Percentiles rank a stretch among this genome's conserved stretches.
phyloP scores from a whole-genome alignment of 2,329 filamentous ascomycete species.

The Aspergillus alliaceus region DNA sequence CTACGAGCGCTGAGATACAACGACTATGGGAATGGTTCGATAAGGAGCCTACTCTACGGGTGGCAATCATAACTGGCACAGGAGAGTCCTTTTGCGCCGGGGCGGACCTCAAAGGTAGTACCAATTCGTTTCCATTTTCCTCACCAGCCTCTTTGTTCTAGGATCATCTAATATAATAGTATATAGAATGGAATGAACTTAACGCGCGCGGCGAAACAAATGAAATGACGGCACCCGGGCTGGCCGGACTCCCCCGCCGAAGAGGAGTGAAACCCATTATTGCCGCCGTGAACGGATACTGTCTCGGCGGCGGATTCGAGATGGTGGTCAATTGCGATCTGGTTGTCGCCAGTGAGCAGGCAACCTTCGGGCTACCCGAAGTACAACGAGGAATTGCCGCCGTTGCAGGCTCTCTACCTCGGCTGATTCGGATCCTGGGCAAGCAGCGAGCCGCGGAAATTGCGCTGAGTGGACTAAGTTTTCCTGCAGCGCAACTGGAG shows the following conservation, averaged over 20 bases:
- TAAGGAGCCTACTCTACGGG: constrained; percentile 59
- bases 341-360: constrained; percentile 50
- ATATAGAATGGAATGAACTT: constrained; percentile 55
- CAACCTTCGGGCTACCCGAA: constrained; percentile 70
- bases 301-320: constrained; percentile 75
- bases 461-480: constrained; percentile 62
- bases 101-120: constrained; percentile 63
- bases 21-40: constrained; percentile 62
- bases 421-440: constrained; percentile 66
- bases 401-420: constrained; percentile 68
- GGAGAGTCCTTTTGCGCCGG: constrained; percentile 69
- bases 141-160: not conserved
- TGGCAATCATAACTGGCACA: constrained; percentile 63
- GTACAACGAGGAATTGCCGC: constrained; percentile 70
- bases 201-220: constrained; percentile 37
- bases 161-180: not conserved
- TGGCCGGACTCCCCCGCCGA: constrained; percentile 66
- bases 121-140: not conserved
- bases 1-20: constrained; percentile 45
- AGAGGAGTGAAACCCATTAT: constrained; percentile 72
- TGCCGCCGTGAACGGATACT: constrained; percentile 73
- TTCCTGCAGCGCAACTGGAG: constrained; percentile 60
- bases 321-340: constrained; percentile 74
- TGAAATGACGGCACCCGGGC: constrained; percentile 51
- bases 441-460: constrained; percentile 70